Percentiles rank a stretch among this genome's conserved stretches.
Evolutionary conservation across 1,284 basidiomycete genomes (phyloP).

Genomic region (Peniophora sp.): DNA sequence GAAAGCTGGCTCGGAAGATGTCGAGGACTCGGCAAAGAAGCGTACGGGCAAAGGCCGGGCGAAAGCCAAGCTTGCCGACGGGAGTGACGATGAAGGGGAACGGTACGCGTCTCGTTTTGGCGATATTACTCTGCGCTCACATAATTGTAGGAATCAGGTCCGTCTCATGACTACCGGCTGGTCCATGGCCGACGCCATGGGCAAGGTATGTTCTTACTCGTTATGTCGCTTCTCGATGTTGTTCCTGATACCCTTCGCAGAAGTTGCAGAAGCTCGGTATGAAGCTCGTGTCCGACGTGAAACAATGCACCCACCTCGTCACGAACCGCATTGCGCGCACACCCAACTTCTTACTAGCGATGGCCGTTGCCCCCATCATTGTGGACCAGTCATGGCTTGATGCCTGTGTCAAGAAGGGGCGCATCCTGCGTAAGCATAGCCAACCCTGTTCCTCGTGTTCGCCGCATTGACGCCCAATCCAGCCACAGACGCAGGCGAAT

Average conservation of each 20-base stretch:
- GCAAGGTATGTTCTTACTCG: constrained; percentile 33
- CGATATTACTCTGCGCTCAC: neutral
- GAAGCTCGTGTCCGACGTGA: constrained; percentile 48
- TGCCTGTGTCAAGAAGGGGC: constrained; percentile 45
- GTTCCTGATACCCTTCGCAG: constrained; percentile 25
- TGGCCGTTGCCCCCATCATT: constrained; percentile 53
- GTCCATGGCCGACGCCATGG: constrained; percentile 4
- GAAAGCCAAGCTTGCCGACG: constrained; percentile 1
- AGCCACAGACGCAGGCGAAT: constrained; percentile 51
- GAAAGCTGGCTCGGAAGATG: constrained; percentile 14
- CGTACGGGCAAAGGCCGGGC: constrained; percentile 10
- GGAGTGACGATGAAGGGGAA: constrained; percentile 9
- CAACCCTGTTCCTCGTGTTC: neutral
- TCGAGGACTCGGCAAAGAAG: constrained; percentile 9
- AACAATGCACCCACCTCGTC: constrained; percentile 72
- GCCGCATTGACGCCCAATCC: constrained; percentile 4
- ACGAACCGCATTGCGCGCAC: constrained; percentile 64
- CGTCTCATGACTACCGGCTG: neutral
- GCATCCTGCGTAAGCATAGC: constrained; percentile 49
- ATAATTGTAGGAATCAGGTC: neutral
- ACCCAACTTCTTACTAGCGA: constrained; percentile 75
- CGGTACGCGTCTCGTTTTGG: neutral
- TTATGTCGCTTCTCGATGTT: neutral
- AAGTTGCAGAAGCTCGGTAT: constrained; percentile 54
- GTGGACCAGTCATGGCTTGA: constrained; percentile 62